phyloP scores from a whole-genome alignment of 805 yeast species.

The Metschnikowia hibisci region DNA sequence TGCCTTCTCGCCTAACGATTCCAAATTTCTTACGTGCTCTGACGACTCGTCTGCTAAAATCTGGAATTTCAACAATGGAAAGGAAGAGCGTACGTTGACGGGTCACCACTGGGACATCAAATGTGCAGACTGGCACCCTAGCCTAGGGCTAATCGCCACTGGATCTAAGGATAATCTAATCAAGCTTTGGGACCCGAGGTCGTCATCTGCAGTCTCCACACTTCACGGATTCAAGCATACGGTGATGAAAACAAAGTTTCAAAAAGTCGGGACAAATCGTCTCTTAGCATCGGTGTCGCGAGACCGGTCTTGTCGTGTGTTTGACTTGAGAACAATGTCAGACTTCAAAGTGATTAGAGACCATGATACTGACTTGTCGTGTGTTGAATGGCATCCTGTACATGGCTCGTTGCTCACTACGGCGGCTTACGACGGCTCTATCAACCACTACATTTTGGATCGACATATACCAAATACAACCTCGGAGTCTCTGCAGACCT shows the following conservation, averaged over 20 bases:
- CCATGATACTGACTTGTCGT: conserved; percentile 77
- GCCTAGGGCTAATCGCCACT: conserved; percentile 76
- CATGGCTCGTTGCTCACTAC: conserved; percentile 76
- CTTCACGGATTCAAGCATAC: conserved; percentile 93
- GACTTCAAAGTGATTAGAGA: conserved; percentile 71
- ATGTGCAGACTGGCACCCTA: conserved; percentile 95
- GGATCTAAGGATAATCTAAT: conserved; percentile 95
- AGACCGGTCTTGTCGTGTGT: conserved; percentile 82
- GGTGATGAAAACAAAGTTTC: conserved; percentile 80
- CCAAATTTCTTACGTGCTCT: conserved; percentile 88
- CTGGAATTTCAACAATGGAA: conserved; percentile 90
- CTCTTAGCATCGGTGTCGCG: conserved; percentile 82
- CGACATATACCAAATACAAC: conserved; percentile 38
- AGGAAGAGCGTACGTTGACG: conserved; percentile 70
- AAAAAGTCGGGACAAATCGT: conserved; percentile 70
- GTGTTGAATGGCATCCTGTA: conserved; percentile 89
- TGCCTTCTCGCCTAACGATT: conserved; percentile 84
- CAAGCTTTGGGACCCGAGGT: conserved; percentile 95
- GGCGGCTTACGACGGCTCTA: conserved; percentile 86
- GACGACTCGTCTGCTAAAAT: conserved; percentile 89
- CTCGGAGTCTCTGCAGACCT: conserved; percentile 16
- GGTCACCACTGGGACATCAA: conserved; percentile 99
- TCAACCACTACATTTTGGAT: conserved; percentile 71
- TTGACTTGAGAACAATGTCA: conserved; percentile 83
- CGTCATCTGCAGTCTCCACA: conserved; percentile 68